Evolutionary conservation across 768 basidiomycete species (phyloP).

Genomic region (Astraeus odoratus): DNA sequence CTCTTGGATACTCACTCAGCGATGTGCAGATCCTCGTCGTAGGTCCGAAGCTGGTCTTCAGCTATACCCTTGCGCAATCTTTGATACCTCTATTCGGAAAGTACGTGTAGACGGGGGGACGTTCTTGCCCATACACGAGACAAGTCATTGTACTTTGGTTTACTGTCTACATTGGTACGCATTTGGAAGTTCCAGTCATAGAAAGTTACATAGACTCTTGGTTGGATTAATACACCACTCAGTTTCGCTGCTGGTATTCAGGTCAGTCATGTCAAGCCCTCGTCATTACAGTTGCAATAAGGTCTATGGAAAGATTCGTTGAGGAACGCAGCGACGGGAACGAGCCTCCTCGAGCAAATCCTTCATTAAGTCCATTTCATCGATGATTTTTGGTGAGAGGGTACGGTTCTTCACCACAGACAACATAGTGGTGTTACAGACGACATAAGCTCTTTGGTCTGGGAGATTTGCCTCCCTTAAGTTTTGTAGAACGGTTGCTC

Average conservation of each 20-base stretch:
- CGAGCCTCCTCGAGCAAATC: conserved; percentile 10
- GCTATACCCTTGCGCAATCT: conserved; percentile 93
- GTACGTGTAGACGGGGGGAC: conserved; percentile 49
- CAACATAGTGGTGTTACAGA: conserved; percentile 10
- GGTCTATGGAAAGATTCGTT: neutral
- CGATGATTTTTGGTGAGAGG: conserved; percentile 6
- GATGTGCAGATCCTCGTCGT: conserved; percentile 80
- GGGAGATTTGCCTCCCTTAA: conserved; percentile 13
- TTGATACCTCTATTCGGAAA: conserved; percentile 89
- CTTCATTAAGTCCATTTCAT: conserved; percentile 12
- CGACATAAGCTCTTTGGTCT: conserved; percentile 17
- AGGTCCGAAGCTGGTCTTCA: conserved; percentile 96
- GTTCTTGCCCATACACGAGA: neutral
- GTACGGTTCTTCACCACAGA: conserved; percentile 5
- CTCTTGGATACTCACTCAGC: conserved; percentile 20
- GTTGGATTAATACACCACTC: conserved; percentile 3
- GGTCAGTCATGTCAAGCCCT: neutral
- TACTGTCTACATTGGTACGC: neutral
- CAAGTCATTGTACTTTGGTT: neutral
- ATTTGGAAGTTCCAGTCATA: neutral
- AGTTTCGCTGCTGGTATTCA: neutral
- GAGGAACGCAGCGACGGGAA: conserved; percentile 7
- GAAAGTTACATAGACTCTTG: neutral
- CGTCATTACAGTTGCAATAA: neutral
- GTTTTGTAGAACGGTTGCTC: conserved; percentile 9